Evolutionary conservation across 108 stramenopile genomes (phyloP).

Genomic region (Nannochloropsis gaditana): DNA sequence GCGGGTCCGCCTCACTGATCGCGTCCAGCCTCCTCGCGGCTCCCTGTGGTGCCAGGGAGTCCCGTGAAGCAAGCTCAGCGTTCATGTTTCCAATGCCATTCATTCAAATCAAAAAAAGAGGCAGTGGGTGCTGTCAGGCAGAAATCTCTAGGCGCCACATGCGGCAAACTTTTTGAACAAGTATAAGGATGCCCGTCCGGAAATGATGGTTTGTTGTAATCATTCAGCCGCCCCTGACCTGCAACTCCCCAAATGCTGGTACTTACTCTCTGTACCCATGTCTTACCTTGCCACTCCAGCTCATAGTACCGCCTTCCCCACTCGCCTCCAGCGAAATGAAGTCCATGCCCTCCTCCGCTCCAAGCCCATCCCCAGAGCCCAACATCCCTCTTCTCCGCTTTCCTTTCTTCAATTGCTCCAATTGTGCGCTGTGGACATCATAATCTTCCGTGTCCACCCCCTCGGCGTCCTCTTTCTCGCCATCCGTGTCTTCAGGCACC

Average conservation of each 20-base stretch:
- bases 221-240: not conserved
- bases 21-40: too few species aligned
- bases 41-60: too few species aligned
- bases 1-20: not conserved
- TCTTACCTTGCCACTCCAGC: not conserved
- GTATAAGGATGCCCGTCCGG: not conserved
- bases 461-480: not conserved
- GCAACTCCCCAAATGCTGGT: not conserved
- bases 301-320: not conserved
- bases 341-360: not conserved
- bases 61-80: too few species aligned
- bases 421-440: not conserved
- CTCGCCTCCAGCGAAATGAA: conserved; percentile 10
- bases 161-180: not conserved
- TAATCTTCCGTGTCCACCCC: not conserved
- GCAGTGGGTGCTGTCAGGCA: not conserved
- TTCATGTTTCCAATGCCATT: not conserved
- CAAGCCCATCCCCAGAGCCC: not conserved
- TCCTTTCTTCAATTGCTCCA: not conserved
- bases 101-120: not conserved
- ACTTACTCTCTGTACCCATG: not conserved
- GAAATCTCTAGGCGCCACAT: conserved; percentile 20
- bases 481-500: not conserved
- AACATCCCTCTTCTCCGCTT: not conserved
- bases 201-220: not conserved